A percentile compares a stretch with the other conserved stretches of the same genome.
These are phyloP conservation scores for Primulina tabacum DNA, from an alignment of 257 asterid species.

Conservation along the genomic window DNA sequence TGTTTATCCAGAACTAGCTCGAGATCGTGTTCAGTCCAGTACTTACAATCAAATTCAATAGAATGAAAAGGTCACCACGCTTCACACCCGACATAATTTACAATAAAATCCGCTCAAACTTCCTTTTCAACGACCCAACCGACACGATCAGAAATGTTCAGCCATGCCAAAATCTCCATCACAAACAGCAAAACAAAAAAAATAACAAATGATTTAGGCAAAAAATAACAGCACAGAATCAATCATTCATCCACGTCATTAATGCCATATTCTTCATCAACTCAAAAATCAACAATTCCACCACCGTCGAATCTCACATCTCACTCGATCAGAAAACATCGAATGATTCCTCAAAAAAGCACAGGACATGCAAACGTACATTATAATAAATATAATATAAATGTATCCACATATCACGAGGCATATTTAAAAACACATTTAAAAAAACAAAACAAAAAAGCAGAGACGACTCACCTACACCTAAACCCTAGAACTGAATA, in stretches of 20 bases:
- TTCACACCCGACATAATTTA: not conserved
- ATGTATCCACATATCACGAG: conserved; percentile 22
- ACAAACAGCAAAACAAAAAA: conserved; percentile 7
- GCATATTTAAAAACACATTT: not conserved
- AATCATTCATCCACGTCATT: conserved; percentile 1
- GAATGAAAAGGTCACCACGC: conserved; percentile 9
- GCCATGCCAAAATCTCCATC: not conserved
- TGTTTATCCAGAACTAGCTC: conserved; percentile 8
- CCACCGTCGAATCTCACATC: conserved; percentile 31
- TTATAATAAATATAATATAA: conserved; percentile 1
- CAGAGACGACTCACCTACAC: conserved; percentile 23
- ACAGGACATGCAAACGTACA: conserved; percentile 22
- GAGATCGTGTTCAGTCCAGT: not conserved
- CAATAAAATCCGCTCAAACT: not conserved
- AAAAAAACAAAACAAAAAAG: not conserved
- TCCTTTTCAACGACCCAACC: conserved; percentile 18
- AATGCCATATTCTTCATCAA: conserved; percentile 6
- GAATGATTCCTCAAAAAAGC: not conserved
- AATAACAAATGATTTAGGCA: not conserved
- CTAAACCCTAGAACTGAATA: conserved; percentile 33
- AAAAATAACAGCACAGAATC: conserved; percentile 5
- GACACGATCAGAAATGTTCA: conserved; percentile 14
- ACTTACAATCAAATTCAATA: conserved; percentile 18
- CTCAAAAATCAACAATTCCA: conserved; percentile 21
- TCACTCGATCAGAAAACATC: conserved; percentile 7